These are phyloP conservation scores for Microthyrium microscopicum DNA, from an alignment of 2,329 filamentous ascomycete species.

Conservation along the genomic window DNA sequence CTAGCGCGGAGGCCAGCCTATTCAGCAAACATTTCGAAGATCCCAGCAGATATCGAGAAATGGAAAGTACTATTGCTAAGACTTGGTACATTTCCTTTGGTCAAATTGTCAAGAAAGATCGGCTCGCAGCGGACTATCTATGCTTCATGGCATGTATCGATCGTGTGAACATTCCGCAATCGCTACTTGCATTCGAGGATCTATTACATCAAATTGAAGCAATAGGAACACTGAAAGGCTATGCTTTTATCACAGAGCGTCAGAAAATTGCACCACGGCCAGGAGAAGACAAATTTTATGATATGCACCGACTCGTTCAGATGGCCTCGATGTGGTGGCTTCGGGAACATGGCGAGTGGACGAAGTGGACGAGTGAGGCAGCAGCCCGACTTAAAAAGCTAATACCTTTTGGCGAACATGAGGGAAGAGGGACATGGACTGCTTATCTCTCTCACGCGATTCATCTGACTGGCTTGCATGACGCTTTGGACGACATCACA, in stretches of 20 bases:
- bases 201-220: conserved; percentile 6
- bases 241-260: conserved; percentile 11
- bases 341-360: conserved; percentile 9
- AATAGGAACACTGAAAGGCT: conserved; percentile 10
- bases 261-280: neutral
- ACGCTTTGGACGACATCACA: neutral
- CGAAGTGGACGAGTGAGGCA: conserved; percentile 8
- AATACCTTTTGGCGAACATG: conserved; percentile 6
- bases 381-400: conserved; percentile 1
- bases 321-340: conserved; percentile 11
- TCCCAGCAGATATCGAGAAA: conserved; percentile 3
- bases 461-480: neutral
- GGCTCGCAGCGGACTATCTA: conserved; percentile 10
- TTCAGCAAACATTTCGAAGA: conserved; percentile 9
- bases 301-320: conserved; percentile 13
- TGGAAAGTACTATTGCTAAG: conserved; percentile 10
- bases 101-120: conserved; percentile 9
- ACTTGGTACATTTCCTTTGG: conserved; percentile 12
- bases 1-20: neutral
- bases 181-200: conserved; percentile 9
- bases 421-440: conserved; percentile 5
- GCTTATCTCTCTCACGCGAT: conserved; percentile 8
- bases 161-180: conserved; percentile 11
- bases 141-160: conserved; percentile 13
- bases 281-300: conserved; percentile 8